phyloP scores from a whole-genome alignment of 768 basidiomycete genomes.

The Tulasnella sp. region DNA sequence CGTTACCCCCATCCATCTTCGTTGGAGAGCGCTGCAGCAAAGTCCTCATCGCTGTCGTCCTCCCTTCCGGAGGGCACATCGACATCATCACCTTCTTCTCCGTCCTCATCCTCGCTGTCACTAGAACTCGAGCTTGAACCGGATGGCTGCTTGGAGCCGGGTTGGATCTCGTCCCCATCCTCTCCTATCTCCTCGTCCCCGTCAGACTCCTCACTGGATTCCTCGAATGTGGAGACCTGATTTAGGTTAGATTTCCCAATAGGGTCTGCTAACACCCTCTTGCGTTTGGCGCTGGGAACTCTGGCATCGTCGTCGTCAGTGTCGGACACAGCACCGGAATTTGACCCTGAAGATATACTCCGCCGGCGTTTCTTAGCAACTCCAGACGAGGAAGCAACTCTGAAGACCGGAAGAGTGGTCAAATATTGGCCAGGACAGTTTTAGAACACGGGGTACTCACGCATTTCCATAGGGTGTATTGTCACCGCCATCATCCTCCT shows the following conservation, averaged over 20 bases:
- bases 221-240: slow-evolving; percentile 29
- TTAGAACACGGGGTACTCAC: slow-evolving; percentile 40
- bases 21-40: not conserved
- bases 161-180: slow-evolving; percentile 28
- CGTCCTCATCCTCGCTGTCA: slow-evolving; percentile 40
- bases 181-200: slow-evolving; percentile 20
- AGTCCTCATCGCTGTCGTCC: slow-evolving; percentile 16
- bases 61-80: slow-evolving; percentile 48
- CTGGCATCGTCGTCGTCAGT: slow-evolving; percentile 36
- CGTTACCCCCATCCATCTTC: not conserved
- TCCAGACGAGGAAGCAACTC: slow-evolving; percentile 50
- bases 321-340: slow-evolving; percentile 23
- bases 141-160: not conserved
- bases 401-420: slow-evolving; percentile 34
- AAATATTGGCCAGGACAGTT: slow-evolving; percentile 36
- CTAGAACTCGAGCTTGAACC: not conserved
- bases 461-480: slow-evolving; percentile 26
- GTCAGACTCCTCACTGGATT: slow-evolving; percentile 32
- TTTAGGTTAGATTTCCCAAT: too few relatives aligned
- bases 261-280: slow-evolving; percentile 58
- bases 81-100: slow-evolving; percentile 54
- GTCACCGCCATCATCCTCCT: slow-evolving; percentile 32
- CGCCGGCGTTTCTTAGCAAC: slow-evolving; percentile 62
- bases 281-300: slow-evolving; percentile 72
- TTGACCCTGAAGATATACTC: slow-evolving; percentile 25